Percentiles rank a stretch among this genome's conserved stretches.
Evolutionary conservation across 352 stramenopile genomes (phyloP).

Genomic region (Globisporangium sylvaticum): DNA sequence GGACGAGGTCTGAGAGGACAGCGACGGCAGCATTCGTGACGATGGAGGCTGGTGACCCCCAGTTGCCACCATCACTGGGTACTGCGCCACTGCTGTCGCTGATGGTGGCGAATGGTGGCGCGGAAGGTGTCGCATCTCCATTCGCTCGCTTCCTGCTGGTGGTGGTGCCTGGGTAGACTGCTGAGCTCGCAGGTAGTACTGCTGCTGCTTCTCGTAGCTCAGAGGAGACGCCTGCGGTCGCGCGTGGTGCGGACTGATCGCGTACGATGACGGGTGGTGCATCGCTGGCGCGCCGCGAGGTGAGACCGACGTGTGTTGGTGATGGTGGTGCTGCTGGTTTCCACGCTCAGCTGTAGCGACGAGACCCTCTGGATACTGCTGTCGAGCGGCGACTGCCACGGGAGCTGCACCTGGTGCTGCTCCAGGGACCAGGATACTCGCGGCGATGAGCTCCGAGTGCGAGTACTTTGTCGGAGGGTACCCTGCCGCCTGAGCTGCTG

Average conservation of each 20-base stretch:
- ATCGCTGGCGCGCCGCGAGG: constrained; percentile 5
- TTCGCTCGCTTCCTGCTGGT: neutral
- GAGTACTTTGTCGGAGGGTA: constrained; percentile 12
- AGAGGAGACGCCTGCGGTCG: neutral
- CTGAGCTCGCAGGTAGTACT: constrained; percentile 1
- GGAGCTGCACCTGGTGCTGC: neutral
- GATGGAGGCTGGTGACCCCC: neutral
- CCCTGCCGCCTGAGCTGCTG: neutral
- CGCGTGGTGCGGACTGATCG: constrained; percentile 16
- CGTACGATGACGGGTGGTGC: constrained; percentile 11
- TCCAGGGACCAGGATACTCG: constrained; percentile 7
- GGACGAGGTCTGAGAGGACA: neutral
- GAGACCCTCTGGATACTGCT: neutral
- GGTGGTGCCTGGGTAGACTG: neutral
- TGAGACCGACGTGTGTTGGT: constrained; percentile 5
- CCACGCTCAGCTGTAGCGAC: neutral
- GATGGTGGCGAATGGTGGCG: neutral
- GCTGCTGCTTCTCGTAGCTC: neutral
- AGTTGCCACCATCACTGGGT: neutral
- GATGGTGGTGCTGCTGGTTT: too few relatives aligned
- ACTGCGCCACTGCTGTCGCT: neutral
- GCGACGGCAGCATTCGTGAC: constrained; percentile 3
- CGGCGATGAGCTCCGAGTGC: constrained; percentile 13
- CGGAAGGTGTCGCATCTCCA: too few relatives aligned
- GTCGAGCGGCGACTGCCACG: too few relatives aligned